Conservation (phyloP, 257 asterid species). For the Solanum etuberosum region DNA sequence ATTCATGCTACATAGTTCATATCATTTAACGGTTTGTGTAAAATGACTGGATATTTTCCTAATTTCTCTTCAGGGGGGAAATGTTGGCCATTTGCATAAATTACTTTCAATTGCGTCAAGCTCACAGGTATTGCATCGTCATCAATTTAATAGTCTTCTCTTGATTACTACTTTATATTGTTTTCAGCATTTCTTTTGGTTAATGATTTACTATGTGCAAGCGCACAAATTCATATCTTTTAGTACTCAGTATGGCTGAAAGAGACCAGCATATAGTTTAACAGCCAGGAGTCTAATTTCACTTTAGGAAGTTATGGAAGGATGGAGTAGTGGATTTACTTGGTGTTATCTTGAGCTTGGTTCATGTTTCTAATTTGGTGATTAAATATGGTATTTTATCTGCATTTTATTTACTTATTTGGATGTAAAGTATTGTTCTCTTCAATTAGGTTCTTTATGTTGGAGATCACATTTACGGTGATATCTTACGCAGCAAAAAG, state of each 20-base stretch:
- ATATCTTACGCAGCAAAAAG: slow-evolving; percentile 92
- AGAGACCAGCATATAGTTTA: background rate
- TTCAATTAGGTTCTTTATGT: slow-evolving; percentile 78
- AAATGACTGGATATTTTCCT: slow-evolving; percentile 1
- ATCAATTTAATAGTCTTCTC: background rate
- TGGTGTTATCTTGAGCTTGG: background rate
- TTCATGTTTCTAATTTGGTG: slow-evolving; percentile 1
- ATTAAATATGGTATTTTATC: background rate
- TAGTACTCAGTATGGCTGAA: background rate
- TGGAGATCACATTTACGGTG: slow-evolving; percentile 99
- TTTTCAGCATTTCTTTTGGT: background rate
- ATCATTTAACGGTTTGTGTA: background rate
- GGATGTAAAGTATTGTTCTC: slow-evolving; percentile 5
- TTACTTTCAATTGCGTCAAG: slow-evolving; percentile 78
- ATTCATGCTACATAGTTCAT: background rate
- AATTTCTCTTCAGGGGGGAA: slow-evolving; percentile 74
- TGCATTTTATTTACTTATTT: background rate
- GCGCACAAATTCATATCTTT: background rate
- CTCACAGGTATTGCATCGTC: slow-evolving; percentile 60
- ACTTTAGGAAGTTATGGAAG: background rate
- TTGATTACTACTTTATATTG: background rate
- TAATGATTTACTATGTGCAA: background rate
- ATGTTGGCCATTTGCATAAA: slow-evolving; percentile 92
- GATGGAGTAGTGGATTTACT: background rate
- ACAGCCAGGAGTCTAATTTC: background rate